Evolutionary conservation across 306 rosid genomes (phyloP), one percentile per base, ranked within the genome.

Genomic region (Crataegus laevigata): DNA sequence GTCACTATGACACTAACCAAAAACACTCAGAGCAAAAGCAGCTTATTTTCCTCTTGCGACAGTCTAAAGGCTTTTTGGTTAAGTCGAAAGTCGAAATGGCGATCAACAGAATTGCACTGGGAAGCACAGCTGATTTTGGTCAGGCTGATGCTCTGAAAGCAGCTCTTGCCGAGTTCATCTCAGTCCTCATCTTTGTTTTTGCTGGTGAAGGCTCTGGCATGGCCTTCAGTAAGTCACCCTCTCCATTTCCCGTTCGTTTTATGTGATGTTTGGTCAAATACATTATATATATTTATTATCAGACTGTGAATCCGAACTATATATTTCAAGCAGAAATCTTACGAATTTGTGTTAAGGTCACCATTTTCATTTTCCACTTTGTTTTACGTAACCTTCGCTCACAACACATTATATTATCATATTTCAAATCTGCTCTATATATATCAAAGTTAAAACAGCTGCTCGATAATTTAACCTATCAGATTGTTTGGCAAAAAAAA

Each of bases 151-250:
- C 85, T 12, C 82, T 88, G 22, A 90, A 72, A 68, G 92, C 92
- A 15, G 92, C 90, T 5, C 78, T 88, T 3, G 96, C 96, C 11
- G 96, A 90, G 84, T 90, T 90, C 79, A 84, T 90, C 84, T 88
- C 92, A 21, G 77, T 82, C 78, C 92, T 90, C 73, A 90, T 88
- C 77, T 90, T 90, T 58, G 92, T 90, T 22, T 90, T 90, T 22
- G 96, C 96, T 0, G 91, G 93, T 5, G 89, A 88, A 72, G 97
- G 97, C 76, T 86, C 90, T 10, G 94, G 94, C 74, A 80, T 88
- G 84, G 94, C 94, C 22, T 91, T 74, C 77, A 85, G 97, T 91
- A 85, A 75, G 91, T 42, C 9, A 45, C 12, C 4, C 29, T 38
- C 34, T 25, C 12, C 29, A 15, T 51, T 63, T 15, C 54, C 54